These are phyloP conservation scores for Stephania cephalantha DNA, from an alignment of 164 flowering plant species.

Conservation along the genomic window DNA sequence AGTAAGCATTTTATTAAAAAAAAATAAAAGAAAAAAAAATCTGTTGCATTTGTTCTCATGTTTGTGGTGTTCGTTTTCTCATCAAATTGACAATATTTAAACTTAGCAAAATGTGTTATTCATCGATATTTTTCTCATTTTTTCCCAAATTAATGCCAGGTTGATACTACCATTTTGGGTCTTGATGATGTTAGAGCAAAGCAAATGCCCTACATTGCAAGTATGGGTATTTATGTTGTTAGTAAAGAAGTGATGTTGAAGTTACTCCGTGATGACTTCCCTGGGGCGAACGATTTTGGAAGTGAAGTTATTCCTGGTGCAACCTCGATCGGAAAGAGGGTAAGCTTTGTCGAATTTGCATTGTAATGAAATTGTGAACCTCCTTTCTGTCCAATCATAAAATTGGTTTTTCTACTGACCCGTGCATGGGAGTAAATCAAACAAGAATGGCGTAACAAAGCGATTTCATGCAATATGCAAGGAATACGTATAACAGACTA, in stretches of 20 bases:
- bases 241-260: constrained; percentile 88
- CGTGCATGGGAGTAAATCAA: background rate
- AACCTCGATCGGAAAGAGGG: constrained; percentile 80
- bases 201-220: constrained; percentile 91
- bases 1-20: constrained; percentile 24
- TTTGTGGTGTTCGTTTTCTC: background rate
- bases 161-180: constrained; percentile 75
- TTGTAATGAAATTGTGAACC: background rate
- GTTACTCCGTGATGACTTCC: constrained; percentile 72
- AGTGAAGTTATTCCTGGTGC: constrained; percentile 99
- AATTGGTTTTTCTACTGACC: background rate
- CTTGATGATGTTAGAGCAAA: constrained; percentile 90
- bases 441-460: background rate
- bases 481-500: background rate
- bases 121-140: background rate
- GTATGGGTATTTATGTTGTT: constrained; percentile 98
- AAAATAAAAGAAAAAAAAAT: too few species aligned
- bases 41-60: background rate
- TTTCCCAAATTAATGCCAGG: constrained; percentile 29
- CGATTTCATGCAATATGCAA: background rate
- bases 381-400: background rate
- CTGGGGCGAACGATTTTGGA: constrained; percentile 96
- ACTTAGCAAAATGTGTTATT: background rate
- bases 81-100: background rate
- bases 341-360: constrained; percentile 21